A percentile compares a stretch with the other conserved stretches of the same genome.
phyloP scores from a whole-genome alignment of 805 yeast species.

The Deakozyma indianensis region DNA sequence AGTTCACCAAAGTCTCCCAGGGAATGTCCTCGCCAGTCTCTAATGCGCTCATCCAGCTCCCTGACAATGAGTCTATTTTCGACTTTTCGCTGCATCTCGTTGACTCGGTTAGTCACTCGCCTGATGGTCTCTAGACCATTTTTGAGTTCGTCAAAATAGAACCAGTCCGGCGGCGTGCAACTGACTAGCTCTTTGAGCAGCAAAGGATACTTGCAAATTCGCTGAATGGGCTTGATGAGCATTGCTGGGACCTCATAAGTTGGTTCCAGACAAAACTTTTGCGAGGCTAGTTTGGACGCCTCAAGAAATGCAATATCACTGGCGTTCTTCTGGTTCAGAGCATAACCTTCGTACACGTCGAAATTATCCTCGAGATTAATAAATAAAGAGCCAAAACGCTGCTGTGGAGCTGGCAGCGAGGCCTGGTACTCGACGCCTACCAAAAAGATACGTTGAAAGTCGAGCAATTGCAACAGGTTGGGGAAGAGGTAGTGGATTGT shows the following conservation, averaged over 20 bases:
- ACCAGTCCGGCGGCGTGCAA: constrained; percentile 37
- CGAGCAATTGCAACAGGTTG: constrained; percentile 66
- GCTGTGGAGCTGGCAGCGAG: constrained; percentile 54
- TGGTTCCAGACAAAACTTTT: constrained; percentile 55
- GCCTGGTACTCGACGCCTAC: constrained; percentile 85
- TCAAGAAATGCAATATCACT: constrained; percentile 61
- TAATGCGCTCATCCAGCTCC: constrained; percentile 57
- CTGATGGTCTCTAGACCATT: constrained; percentile 61
- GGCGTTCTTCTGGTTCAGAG: constrained; percentile 79
- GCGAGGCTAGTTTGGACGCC: constrained; percentile 36
- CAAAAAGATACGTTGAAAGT: constrained; percentile 80
- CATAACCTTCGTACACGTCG: constrained; percentile 86
- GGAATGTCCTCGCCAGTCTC: constrained; percentile 87
- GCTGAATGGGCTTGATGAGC: constrained; percentile 85
- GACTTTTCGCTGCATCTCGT: constrained; percentile 85
- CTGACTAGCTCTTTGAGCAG: constrained; percentile 59
- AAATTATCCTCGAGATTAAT: constrained; percentile 77
- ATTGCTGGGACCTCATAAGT: constrained; percentile 82
- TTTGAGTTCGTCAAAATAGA: constrained; percentile 50
- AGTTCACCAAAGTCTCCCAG: constrained; percentile 73
- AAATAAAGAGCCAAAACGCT: constrained; percentile 80
- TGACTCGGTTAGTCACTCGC: constrained; percentile 74
- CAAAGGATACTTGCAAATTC: constrained; percentile 90
- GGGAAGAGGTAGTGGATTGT: constrained; percentile 76
- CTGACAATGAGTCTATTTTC: constrained; percentile 66